Evolutionary conservation across 1,139 yeast species (phyloP), one percentile per base, ranked within the genome.

Genomic region (Debaryomyces nepalensis): DNA sequence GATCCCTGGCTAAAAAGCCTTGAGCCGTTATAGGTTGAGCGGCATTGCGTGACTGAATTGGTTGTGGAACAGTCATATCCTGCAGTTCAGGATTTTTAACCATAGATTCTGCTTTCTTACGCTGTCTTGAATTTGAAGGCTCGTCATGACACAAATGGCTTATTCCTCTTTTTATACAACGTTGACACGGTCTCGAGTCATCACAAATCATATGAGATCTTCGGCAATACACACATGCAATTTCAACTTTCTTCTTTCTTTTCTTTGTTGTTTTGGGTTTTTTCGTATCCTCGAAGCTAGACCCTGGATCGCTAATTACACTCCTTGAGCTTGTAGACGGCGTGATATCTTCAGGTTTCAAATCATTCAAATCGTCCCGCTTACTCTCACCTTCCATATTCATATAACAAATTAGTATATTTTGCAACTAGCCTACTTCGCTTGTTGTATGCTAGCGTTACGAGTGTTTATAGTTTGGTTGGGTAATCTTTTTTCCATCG

Each of bases 151-250:
- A 91, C 31, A 91, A 64, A 63, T 90, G 96, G 5, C 95, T 95
- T 34, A 91, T 91, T 32, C 88, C 89, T 50, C 98, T 71, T 61
- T 87, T 88, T 15, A 90, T 76, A 64, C 98, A 91, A 40, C 97
- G 70, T 41, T 83, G 79, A 60, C 98, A 91, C 2, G 98, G 98
- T 45, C 97, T 71, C 10, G 81, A 70, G 32, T 82, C 85, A 59
- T 90, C 97, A 65, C 98, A 91, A 23, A 90, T 87, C 95, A 91
- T 89, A 61, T 91, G 98, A 1, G 97, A 88, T 37, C 98, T 71
- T 37, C 97, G 77, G 58, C 98, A 91, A 59, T 88, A 91, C 2
- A 91, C 87, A 67, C 98, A 91, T 0, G 98, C 97, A 45, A 77
- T 70, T 22, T 70, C 79, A 22, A 79, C 83, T 57, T 79, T 82